Conservation (phyloP, 129 eudicot genomes). For the Flaveria robusta region DNA sequence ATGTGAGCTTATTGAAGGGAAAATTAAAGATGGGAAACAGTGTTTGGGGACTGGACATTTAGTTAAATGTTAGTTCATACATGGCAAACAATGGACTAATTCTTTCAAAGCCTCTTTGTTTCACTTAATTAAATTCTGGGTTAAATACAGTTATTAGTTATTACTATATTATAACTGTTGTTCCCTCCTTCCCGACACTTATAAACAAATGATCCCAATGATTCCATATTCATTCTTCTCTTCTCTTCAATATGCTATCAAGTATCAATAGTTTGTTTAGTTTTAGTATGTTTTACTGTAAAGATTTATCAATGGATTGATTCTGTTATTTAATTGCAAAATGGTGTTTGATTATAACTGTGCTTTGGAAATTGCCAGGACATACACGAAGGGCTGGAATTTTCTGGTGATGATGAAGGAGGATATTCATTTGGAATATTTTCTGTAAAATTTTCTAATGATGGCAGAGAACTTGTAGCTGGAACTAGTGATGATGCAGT, state of each 20-base stretch:
- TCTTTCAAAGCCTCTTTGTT: background rate
- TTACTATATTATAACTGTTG: background rate
- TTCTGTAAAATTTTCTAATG: slow-evolving; percentile 84
- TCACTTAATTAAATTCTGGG: background rate
- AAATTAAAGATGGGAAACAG: background rate
- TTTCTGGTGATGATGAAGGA: slow-evolving; percentile 54
- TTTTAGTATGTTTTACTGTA: slow-evolving; percentile 3
- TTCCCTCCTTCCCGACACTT: background rate
- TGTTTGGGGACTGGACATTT: background rate
- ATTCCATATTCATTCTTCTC: background rate
- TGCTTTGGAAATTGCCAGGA: slow-evolving; percentile 51
- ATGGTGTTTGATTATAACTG: slow-evolving; percentile 7
- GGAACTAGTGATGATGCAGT: slow-evolving; percentile 82
- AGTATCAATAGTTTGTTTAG: slow-evolving; percentile 15
- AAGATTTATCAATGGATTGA: slow-evolving; percentile 9
- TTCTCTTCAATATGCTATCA: slow-evolving; percentile 13
- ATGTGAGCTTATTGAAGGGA: background rate
- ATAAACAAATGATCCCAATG: background rate
- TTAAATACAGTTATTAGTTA: background rate
- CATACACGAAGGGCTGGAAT: slow-evolving; percentile 74
- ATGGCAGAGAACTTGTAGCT: slow-evolving; percentile 95
- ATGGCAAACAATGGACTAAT: background rate
- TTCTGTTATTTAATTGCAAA: background rate
- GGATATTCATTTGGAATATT: slow-evolving; percentile 85
- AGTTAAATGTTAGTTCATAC: background rate